Base-by-base conservation (phyloP, 768 basidiomycete species). In the Leucocoprinus birnbaumii region DNA sequence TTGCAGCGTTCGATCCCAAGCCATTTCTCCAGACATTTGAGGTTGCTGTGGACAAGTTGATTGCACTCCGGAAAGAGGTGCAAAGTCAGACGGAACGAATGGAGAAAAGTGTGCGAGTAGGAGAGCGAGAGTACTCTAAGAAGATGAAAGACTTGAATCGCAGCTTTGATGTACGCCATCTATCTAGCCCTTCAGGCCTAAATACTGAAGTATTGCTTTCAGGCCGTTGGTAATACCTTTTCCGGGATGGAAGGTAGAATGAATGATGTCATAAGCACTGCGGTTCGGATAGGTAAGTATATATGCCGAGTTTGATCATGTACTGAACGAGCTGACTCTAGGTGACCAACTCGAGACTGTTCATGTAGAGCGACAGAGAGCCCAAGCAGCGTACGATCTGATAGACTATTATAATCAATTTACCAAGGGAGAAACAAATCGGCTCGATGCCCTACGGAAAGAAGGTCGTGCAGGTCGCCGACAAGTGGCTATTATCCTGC, bases 261-360 rank as follows among this genome's bases (percentile, higher is more conserved):
- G 78, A 92, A 86, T 53, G 88, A 94, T 64, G 95, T 99, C 27
- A 94, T 95, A 34, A 82, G 91, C 51, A 95, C 94, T 13, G 94
- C 97, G 13, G 87, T 98, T 45, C 80, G 96, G 47, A 97, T 98
- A 61, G 97, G 96, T 87, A 49, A 60, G 82, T 58, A 19, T 19
- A 14, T 51, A 47, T 58, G 48, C 58, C 47, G 43, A 19, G 24
- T 16, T 41, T 19, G 22, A 31, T 31, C 35, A 5, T 26, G 55
- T 49, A 52, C 26, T 54, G 58, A 45, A 45, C 19, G 31, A 55
- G 55, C 40, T 44, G 40, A 31, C 31, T 22, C 13, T 63, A 95
- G 94, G 94, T 41, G 96, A 98, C 72, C 94, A 98, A 68, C 80
- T 99, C 41, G 96, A 99, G 70, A 90, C 89, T 0, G 86, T 98